Evolutionary conservation across 495 filamentous ascomycete genomes (phyloP), one percentile per base, ranked within the genome.

Genomic region (Aspergillus hancockii): DNA sequence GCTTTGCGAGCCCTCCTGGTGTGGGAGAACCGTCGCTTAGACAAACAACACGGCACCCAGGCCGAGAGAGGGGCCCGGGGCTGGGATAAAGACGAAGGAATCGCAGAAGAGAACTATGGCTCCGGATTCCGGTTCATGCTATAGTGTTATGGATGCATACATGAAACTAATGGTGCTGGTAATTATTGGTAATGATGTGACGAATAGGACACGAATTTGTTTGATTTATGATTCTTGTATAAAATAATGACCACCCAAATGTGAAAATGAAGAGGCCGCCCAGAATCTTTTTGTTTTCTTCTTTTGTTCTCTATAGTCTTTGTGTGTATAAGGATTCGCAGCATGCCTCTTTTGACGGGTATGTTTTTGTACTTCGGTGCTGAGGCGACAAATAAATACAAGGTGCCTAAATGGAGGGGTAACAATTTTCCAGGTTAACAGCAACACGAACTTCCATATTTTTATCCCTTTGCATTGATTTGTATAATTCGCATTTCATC

Each of bases 11-110:
- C 64, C 30, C 74, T 87, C 25, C 73, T 91, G 25, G 72, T 67
- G 10, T 85, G 83, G 79, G 84, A 86, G 76, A 92, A 92, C 59
- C 71, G 61, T 55, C 75, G 76, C 49, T 77, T 85, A 21, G 86
- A 88, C 49, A 66, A 75, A 63, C 71, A 78, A 58, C 78, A 83
- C 61, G 78, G 79, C 0, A 65, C 68, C 4, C 60, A 60, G 50
- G 60, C 66, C 4, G 67, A 73, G 43, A 56, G 50, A 0, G 67
- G 61, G 51, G 54, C 3, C 65, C 65, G n/a, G 23, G 53, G 49
- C 56, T 47, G 61, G 16, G 63, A 68, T 25, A 58, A 41, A 30
- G 25, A 40, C 28, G 47, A 58, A 21, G 52, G 57, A 21, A 54
- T 69, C 5, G 76, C 61, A 8, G 79, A 80, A 61, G 81, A 83